Percentiles rank a stretch among this genome's conserved stretches.
Evolutionary conservation across 805 yeast species (phyloP).

Genomic region (Candida chauliodis): DNA sequence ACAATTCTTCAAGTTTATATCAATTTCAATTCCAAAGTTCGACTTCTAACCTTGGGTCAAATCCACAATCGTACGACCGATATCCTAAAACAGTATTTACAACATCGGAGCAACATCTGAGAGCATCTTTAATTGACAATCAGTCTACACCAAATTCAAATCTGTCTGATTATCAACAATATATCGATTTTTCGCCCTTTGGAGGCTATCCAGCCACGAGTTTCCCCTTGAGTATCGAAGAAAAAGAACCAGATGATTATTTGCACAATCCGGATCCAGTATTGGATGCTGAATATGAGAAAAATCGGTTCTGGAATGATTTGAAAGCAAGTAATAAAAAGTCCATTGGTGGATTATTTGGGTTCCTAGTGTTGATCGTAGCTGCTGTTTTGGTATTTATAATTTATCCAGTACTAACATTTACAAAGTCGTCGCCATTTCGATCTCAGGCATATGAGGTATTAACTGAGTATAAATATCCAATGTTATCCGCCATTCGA

Average conservation of each 20-base stretch:
- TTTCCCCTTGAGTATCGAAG: constrained; percentile 87
- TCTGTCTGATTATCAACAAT: background rate
- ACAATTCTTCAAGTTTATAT: background rate
- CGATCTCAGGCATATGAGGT: constrained; percentile 35
- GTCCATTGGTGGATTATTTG: constrained; percentile 57
- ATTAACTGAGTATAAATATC: constrained; percentile 44
- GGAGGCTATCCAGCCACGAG: constrained; percentile 95
- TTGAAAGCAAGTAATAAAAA: constrained; percentile 62
- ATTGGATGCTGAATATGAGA: constrained; percentile 81
- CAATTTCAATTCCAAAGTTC: background rate
- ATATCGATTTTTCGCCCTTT: constrained; percentile 52
- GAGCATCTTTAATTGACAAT: constrained; percentile 4
- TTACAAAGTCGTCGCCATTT: constrained; percentile 55
- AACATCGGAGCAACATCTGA: constrained; percentile 1
- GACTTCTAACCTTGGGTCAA: background rate
- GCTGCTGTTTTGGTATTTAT: constrained; percentile 69
- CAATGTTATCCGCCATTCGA: constrained; percentile 35
- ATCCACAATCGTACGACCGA: constrained; percentile 1
- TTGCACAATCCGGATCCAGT: constrained; percentile 95
- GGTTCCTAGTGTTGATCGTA: constrained; percentile 52
- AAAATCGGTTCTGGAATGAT: constrained; percentile 61
- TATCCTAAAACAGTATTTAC: constrained; percentile 1
- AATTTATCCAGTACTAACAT: constrained; percentile 80
- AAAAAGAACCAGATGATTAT: constrained; percentile 92
- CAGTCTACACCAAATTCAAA: background rate